Evolutionary conservation across 1,139 yeast genomes (phyloP).

Genomic region (Oligophagozyma castellii): DNA sequence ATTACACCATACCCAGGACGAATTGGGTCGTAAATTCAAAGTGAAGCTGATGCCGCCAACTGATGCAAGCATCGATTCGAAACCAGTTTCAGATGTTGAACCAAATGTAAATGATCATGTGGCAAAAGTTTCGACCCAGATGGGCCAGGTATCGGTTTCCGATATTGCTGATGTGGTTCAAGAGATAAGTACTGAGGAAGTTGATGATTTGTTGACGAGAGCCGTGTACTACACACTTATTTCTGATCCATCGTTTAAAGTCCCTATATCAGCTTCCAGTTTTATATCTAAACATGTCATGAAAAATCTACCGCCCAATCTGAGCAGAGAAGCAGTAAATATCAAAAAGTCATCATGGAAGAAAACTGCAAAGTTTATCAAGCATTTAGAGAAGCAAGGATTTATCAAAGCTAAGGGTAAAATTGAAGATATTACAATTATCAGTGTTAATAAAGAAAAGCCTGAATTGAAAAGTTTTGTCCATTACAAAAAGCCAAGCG

Average conservation of each 20-base stretch:
- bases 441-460: conserved; percentile 35
- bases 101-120: conserved; percentile 7
- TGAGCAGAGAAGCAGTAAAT: conserved; percentile 37
- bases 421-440: conserved; percentile 56
- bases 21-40: conserved; percentile 33
- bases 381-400: conserved; percentile 68
- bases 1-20: conserved; percentile 42
- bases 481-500: conserved; percentile 32
- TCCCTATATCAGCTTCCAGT: conserved; percentile 57
- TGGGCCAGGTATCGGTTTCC: conserved; percentile 5
- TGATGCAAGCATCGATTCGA: conserved; percentile 9
- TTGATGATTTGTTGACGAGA: conserved; percentile 64
- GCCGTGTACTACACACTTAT: conserved; percentile 59
- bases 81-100: conserved; percentile 1
- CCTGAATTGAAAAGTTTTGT: conserved; percentile 44
- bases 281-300: conserved; percentile 60
- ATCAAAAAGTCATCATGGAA: conserved; percentile 83
- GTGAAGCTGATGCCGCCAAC: conserved; percentile 32
- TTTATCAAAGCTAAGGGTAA: conserved; percentile 58
- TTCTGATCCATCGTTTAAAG: conserved; percentile 34
- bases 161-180: conserved; percentile 24
- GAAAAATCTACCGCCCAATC: conserved; percentile 60
- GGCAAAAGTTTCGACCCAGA: conserved; percentile 3
- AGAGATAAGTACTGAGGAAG: conserved; percentile 44
- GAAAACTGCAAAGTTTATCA: conserved; percentile 72